phyloP scores from a whole-genome alignment of 108 stramenopile species.

The Stephanodiscus triporus region DNA sequence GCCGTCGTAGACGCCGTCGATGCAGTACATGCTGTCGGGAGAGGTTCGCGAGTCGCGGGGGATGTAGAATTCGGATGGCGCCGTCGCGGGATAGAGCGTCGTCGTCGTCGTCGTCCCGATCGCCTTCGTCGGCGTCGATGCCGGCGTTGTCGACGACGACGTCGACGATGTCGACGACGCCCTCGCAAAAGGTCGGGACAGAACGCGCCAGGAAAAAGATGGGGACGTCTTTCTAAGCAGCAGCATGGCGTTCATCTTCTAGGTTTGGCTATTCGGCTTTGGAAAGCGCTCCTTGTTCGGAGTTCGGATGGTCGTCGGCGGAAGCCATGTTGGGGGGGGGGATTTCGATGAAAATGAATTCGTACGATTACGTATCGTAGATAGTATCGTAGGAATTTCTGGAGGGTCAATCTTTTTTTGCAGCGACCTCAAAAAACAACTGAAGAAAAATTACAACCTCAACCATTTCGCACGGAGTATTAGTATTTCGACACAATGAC shows the following conservation, averaged over 20 bases:
- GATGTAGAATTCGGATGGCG: conserved; percentile 34
- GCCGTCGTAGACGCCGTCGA: conserved; percentile 35
- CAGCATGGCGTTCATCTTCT: background rate
- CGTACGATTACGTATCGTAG: too few relatives aligned
- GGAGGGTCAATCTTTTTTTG: too few relatives aligned
- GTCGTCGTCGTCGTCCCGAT: background rate
- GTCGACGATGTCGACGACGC: background rate
- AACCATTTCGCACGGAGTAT: too few relatives aligned
- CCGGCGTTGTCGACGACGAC: background rate
- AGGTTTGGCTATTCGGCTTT: too few relatives aligned
- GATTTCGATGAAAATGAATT: too few relatives aligned
- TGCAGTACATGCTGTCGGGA: conserved; percentile 35
- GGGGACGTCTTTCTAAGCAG: background rate
- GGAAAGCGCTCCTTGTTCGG: too few relatives aligned
- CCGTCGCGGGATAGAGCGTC: background rate
- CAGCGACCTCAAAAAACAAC: too few relatives aligned
- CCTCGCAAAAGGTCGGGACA: background rate
- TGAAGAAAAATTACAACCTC: too few relatives aligned
- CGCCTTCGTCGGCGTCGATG: background rate
- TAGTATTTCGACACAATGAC: too few relatives aligned
- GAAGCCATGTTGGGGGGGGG: too few relatives aligned
- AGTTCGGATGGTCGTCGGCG: too few relatives aligned
- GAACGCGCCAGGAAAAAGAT: background rate
- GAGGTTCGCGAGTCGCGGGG: conserved; percentile 27
- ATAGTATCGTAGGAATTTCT: too few relatives aligned